A percentile compares a stretch with the other conserved stretches of the same genome.
Conservation (phyloP, 2,329 filamentous ascomycete genomes). For the Colletotrichum graminicola region DNA sequence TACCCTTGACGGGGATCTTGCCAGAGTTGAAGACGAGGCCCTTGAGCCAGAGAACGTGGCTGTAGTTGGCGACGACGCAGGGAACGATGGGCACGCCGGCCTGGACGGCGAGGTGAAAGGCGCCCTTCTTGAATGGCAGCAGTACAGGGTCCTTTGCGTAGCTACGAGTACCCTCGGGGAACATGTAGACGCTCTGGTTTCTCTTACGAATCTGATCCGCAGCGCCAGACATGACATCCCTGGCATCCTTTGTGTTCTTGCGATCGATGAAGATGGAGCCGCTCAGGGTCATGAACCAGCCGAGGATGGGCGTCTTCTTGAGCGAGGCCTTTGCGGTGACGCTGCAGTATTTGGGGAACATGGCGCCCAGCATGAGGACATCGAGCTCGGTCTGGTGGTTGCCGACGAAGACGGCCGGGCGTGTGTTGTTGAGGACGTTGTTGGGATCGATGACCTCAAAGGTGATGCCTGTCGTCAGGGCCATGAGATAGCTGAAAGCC, state of each 20-base stretch:
- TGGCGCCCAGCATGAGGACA: conserved; percentile 87
- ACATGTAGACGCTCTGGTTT: conserved; percentile 85
- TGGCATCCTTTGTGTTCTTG: conserved; percentile 82
- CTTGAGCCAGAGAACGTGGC: conserved; percentile 76
- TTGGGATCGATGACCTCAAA: conserved; percentile 80
- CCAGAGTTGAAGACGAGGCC: conserved; percentile 75
- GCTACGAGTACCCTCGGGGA: conserved; percentile 92
- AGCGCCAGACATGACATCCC: conserved; percentile 87
- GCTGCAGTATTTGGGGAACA: conserved; percentile 92
- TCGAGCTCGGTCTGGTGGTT: conserved; percentile 99
- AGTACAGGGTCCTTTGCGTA: conserved; percentile 85
- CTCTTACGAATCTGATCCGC: conserved; percentile 81
- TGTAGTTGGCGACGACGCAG: conserved; percentile 84
- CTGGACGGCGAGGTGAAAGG: conserved; percentile 95
- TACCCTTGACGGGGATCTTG: conserved; percentile 81
- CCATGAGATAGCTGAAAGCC: conserved; percentile 84
- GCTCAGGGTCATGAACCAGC: conserved; percentile 92
- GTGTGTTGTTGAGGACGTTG: conserved; percentile 70
- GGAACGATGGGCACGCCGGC: conserved; percentile 94
- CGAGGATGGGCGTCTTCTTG: conserved; percentile 80
- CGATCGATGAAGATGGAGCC: conserved; percentile 97
- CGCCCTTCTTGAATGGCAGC: conserved; percentile 98
- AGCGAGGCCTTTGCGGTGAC: conserved; percentile 90
- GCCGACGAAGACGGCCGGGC: conserved; percentile 90
- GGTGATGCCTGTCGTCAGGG: conserved; percentile 77